phyloP scores from a whole-genome alignment of 2,329 filamentous ascomycete species.

The Plectosphaerella plurivora region DNA sequence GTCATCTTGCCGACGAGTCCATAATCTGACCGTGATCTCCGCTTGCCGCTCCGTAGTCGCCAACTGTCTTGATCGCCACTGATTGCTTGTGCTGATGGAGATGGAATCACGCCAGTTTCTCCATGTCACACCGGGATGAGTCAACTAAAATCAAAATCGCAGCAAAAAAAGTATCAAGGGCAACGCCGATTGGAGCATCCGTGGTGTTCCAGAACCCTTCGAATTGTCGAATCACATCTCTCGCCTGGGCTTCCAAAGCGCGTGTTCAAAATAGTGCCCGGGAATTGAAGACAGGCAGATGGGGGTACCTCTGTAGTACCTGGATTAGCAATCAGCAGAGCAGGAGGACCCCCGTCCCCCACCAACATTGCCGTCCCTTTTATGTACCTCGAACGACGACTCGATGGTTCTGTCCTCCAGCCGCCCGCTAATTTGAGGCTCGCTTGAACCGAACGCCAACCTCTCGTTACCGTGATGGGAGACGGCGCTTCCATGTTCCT shows the following conservation, averaged over 20 bases:
- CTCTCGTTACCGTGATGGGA: too few species aligned
- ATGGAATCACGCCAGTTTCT: neutral
- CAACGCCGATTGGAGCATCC: neutral
- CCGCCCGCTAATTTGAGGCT: too few species aligned
- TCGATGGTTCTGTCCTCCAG: too few species aligned
- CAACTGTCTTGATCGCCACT: too few species aligned
- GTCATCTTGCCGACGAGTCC: too few species aligned
- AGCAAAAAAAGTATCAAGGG: neutral
- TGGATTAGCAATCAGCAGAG: neutral
- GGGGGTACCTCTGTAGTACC: neutral
- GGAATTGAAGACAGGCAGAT: neutral
- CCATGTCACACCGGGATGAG: neutral
- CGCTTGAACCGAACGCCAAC: too few species aligned
- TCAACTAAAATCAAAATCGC: neutral
- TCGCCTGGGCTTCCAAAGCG: neutral
- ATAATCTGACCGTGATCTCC: too few species aligned
- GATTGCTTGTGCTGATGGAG: too few species aligned
- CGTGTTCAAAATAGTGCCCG: neutral
- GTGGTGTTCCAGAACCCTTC: neutral
- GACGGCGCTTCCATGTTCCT: too few species aligned
- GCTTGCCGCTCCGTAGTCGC: too few species aligned
- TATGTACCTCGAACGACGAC: neutral
- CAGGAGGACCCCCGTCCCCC: neutral
- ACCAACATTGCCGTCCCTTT: neutral
- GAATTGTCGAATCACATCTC: constrained; percentile 5